Evolutionary conservation across 192 early-diverging fungal species (phyloP).

Genomic region (Gryganskiella cystojenkinii): DNA sequence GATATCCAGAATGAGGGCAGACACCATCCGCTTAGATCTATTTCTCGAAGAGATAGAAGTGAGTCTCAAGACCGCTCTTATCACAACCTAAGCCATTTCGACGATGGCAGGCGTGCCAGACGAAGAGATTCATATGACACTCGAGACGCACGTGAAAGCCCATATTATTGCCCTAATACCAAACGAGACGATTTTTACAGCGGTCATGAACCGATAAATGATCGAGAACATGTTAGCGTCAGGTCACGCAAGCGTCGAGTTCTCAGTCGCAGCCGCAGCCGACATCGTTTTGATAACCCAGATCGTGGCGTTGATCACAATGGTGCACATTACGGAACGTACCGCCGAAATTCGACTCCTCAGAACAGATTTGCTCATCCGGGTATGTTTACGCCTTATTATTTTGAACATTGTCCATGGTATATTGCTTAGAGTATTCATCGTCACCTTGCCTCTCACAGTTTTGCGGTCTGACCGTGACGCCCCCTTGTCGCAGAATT

Average conservation of each 20-base stretch:
- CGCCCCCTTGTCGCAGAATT: too few relatives aligned
- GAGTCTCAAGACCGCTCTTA: slow-evolving; percentile 12
- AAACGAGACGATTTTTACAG: background rate
- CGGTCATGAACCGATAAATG: background rate
- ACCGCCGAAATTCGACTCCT: too few relatives aligned
- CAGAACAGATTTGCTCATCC: too few relatives aligned
- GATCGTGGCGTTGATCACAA: too few relatives aligned
- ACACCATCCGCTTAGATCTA: background rate
- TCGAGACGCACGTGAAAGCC: slow-evolving; percentile 2
- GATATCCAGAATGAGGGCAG: background rate
- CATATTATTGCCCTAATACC: background rate
- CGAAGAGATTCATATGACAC: background rate
- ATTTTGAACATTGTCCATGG: too few relatives aligned
- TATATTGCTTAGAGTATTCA: too few relatives aligned
- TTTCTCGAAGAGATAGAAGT: background rate
- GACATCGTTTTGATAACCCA: background rate
- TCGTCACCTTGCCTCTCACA: too few relatives aligned
- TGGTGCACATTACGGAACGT: too few relatives aligned
- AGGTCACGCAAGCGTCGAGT: slow-evolving; percentile 5
- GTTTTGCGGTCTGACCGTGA: too few relatives aligned
- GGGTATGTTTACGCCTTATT: too few relatives aligned
- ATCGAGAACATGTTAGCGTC: background rate
- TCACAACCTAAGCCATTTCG: background rate
- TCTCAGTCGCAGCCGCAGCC: slow-evolving; percentile 1
- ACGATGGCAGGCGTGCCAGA: too few relatives aligned